These are phyloP conservation scores for Chenopodium suecicum DNA, from an alignment of 148 eudicot species.

Conservation along the genomic window DNA sequence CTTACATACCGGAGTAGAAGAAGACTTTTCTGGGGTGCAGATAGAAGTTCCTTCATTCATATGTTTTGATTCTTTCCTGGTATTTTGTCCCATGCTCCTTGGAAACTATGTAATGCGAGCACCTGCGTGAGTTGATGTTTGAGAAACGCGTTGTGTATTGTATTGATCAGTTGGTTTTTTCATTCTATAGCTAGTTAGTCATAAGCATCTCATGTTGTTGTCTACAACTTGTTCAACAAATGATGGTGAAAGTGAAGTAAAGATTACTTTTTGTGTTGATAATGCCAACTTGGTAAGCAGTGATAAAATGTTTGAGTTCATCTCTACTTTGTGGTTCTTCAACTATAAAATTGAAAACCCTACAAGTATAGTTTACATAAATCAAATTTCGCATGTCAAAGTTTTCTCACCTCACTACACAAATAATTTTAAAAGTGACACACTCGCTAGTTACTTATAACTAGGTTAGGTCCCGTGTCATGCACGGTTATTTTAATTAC, in stretches of 20 bases:
- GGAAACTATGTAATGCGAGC: slow-evolving; percentile 9
- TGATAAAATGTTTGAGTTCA: too few species aligned
- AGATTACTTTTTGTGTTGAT: neutral
- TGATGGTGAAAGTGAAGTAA: neutral
- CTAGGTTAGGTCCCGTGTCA: too few species aligned
- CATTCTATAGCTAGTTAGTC: neutral
- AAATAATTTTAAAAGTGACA: too few species aligned
- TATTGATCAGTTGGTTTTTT: neutral
- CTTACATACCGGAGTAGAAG: neutral
- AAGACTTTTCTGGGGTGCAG: slow-evolving; percentile 10
- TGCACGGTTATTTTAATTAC: too few species aligned
- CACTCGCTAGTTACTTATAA: too few species aligned
- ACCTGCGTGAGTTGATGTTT: neutral
- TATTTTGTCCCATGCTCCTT: neutral
- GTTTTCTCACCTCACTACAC: too few species aligned
- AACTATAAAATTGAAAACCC: too few species aligned
- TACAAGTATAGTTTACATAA: too few species aligned
- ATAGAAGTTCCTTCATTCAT: slow-evolving; percentile 5
- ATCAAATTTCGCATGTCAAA: too few species aligned
- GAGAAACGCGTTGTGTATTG: neutral
- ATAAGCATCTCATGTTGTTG: neutral
- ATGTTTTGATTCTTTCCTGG: slow-evolving; percentile 20
- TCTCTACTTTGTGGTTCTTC: too few species aligned
- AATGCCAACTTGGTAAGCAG: neutral
- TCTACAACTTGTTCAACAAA: neutral